Percentiles rank a stretch among this genome's conserved stretches.
phyloP scores from a whole-genome alignment of 202 grass and related monocot species.

The Setaria viridis region DNA sequence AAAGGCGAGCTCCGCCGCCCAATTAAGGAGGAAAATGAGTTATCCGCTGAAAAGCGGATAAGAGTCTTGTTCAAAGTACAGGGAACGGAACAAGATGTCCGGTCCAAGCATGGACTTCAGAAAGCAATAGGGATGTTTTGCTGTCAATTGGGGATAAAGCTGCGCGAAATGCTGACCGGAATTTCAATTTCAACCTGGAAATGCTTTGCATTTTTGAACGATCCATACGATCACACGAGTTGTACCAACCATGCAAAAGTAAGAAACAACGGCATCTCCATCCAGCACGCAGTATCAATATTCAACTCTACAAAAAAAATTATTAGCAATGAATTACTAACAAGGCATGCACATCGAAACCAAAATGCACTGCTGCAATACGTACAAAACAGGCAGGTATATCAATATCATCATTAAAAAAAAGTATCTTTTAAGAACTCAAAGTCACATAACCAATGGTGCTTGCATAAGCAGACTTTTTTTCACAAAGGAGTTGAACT shows the following conservation, averaged over 20 bases:
- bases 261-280: not conserved
- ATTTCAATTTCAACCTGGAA: not conserved
- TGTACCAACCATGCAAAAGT: not conserved
- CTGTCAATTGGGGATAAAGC: not conserved
- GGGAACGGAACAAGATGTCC: not conserved
- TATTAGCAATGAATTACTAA: too few species aligned
- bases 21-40: not conserved
- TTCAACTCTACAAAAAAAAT: too few species aligned
- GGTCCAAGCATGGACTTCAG: not conserved
- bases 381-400: too few species aligned
- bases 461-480: not conserved
- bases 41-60: not conserved
- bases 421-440: not conserved
- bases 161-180: slow-evolving; percentile 3
- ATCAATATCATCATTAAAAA: not conserved
- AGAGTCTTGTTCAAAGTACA: not conserved
- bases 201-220: not conserved
- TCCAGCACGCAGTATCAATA: not conserved
- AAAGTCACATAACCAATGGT: not conserved
- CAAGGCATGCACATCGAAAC: too few species aligned
- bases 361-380: too few species aligned
- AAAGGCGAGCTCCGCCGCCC: not conserved
- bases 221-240: not conserved
- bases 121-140: not conserved
- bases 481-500: not conserved